Evolutionary conservation across 257 asterid genomes (phyloP).

Genomic region (Solanum sejunctum): DNA sequence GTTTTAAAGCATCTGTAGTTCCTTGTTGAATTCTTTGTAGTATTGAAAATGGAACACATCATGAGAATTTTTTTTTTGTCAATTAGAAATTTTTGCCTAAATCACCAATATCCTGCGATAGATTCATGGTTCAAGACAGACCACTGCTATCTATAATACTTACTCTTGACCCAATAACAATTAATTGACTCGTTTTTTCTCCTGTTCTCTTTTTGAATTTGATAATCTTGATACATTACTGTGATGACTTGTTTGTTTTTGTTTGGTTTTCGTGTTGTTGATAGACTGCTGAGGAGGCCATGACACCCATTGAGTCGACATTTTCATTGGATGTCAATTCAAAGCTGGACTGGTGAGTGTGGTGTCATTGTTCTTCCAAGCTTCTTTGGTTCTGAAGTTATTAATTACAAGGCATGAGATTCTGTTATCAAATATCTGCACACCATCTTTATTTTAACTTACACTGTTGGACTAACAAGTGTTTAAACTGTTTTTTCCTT

Average conservation of each 20-base stretch:
- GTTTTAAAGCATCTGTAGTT: neutral
- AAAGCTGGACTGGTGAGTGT: slow-evolving; percentile 77
- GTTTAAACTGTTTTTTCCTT: neutral
- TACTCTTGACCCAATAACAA: neutral
- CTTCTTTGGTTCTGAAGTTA: neutral
- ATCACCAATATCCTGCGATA: neutral
- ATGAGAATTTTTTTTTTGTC: neutral
- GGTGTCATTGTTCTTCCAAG: neutral
- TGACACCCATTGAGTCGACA: slow-evolving; percentile 97
- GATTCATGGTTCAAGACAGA: neutral
- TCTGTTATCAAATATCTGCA: neutral
- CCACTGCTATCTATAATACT: neutral
- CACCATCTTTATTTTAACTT: neutral
- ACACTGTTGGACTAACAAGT: neutral
- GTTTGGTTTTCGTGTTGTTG: slow-evolving; percentile 10
- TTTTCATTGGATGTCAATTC: slow-evolving; percentile 93
- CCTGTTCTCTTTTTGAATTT: neutral
- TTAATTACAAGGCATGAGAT: neutral
- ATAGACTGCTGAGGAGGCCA: slow-evolving; percentile 97
- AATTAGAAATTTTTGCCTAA: neutral
- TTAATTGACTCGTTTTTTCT: neutral
- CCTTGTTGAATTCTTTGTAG: neutral
- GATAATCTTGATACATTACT: neutral
- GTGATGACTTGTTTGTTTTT: neutral
- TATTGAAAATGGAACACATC: neutral